phyloP scores from a whole-genome alignment of 106 monocot genomes.

The Iris macrosiphon region DNA sequence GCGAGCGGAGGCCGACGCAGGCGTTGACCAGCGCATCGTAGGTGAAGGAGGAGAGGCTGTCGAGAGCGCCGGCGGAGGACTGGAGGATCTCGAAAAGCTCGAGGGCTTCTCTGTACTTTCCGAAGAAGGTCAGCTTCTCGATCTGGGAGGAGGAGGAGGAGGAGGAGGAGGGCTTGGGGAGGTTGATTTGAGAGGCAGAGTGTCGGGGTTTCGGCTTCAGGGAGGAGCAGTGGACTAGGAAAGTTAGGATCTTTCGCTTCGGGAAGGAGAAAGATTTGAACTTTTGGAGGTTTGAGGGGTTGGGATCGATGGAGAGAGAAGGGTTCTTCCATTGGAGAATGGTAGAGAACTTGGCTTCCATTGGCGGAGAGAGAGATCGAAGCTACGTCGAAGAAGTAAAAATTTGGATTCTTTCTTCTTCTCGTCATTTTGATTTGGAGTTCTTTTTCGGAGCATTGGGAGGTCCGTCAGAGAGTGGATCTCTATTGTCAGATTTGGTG shows the following conservation, averaged over 20 bases:
- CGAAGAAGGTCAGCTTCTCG: slow-evolving; percentile 55
- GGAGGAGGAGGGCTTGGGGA: background rate
- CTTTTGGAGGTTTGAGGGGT: slow-evolving; percentile 8
- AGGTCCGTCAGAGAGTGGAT: too few relatives aligned
- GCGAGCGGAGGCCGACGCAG: slow-evolving; percentile 43
- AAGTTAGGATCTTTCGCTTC: slow-evolving; percentile 11
- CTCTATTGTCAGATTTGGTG: too few relatives aligned
- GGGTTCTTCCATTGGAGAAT: too few relatives aligned
- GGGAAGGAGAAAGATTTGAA: slow-evolving; percentile 11
- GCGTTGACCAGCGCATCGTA: slow-evolving; percentile 67
- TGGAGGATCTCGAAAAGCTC: slow-evolving; percentile 71
- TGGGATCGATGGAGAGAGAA: background rate
- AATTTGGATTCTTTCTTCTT: too few relatives aligned
- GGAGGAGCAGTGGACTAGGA: slow-evolving; percentile 21
- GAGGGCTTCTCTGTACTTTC: slow-evolving; percentile 57
- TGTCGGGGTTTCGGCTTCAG: slow-evolving; percentile 28
- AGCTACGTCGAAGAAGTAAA: too few relatives aligned
- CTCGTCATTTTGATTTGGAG: too few relatives aligned
- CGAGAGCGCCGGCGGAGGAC: slow-evolving; percentile 2
- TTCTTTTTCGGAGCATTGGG: too few relatives aligned
- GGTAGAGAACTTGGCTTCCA: slow-evolving; percentile 16
- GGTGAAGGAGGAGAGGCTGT: slow-evolving; percentile 12
- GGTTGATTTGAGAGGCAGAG: too few relatives aligned
- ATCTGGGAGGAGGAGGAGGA: slow-evolving; percentile 33
- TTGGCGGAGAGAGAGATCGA: too few relatives aligned